These are phyloP conservation scores for Cladosporium sp. DNA, from an alignment of 2,329 filamentous ascomycete species.

Conservation along the genomic window DNA sequence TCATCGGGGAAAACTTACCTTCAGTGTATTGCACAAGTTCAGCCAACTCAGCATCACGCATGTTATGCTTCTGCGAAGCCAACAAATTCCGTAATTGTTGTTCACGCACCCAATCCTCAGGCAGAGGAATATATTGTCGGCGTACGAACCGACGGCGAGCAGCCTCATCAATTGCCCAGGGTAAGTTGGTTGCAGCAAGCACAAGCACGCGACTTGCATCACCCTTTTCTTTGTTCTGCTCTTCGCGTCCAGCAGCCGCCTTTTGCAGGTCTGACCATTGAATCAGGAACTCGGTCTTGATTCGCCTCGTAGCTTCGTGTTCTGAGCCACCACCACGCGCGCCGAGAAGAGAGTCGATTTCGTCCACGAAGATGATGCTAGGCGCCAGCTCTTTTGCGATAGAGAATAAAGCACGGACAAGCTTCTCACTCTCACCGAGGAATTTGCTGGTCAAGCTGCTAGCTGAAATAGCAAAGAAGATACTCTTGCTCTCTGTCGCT, in stretches of 20 bases:
- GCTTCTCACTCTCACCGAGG: constrained; percentile 92
- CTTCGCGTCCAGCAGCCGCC: constrained; percentile 81
- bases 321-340: constrained; percentile 80
- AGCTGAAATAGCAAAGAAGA: constrained; percentile 96
- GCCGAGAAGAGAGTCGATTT: constrained; percentile 92
- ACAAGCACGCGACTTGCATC: constrained; percentile 89
- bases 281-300: constrained; percentile 97
- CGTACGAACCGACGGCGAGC: constrained; percentile 87
- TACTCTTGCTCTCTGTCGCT: constrained; percentile 89
- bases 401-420: constrained; percentile 86
- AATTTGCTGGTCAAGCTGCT: constrained; percentile 95
- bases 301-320: constrained; percentile 87
- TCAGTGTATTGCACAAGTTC: constrained; percentile 78
- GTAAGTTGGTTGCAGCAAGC: constrained; percentile 90
- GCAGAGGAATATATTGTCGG: constrained; percentile 92
- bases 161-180: constrained; percentile 97
- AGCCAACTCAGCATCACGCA: constrained; percentile 71
- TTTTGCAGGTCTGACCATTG: constrained; percentile 95
- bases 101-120: constrained; percentile 77
- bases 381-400: constrained; percentile 88
- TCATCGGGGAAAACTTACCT: constrained; percentile 52
- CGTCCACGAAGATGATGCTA: constrained; percentile 97
- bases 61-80: constrained; percentile 80
- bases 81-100: constrained; percentile 77
- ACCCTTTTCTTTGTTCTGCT: constrained; percentile 66